These are phyloP conservation scores for Lagenaria siceraria DNA, from an alignment of 306 rosid species.

Conservation along the genomic window DNA sequence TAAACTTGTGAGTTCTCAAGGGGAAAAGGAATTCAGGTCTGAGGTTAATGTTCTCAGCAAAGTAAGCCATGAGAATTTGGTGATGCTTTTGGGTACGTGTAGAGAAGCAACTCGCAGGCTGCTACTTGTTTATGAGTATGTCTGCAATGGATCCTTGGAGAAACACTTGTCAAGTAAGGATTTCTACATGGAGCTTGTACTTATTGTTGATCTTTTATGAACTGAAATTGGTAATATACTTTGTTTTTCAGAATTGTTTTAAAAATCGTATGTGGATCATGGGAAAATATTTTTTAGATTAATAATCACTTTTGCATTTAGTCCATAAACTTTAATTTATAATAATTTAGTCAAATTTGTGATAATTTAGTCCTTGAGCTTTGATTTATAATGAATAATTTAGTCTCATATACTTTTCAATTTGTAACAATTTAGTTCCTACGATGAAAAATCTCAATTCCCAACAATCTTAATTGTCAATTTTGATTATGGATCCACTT, in stretches of 20 bases:
- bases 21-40: conserved; percentile 67
- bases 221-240: neutral
- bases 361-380: too few species aligned
- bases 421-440: too few species aligned
- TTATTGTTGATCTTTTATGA: neutral
- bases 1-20: conserved; percentile 54
- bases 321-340: too few species aligned
- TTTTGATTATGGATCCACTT: too few species aligned
- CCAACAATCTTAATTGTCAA: too few species aligned
- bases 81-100: conserved; percentile 70
- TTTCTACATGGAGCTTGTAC: neutral
- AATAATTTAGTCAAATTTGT: too few species aligned
- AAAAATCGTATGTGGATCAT: neutral
- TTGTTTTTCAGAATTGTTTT: neutral
- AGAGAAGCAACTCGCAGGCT: conserved; percentile 55
- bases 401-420: too few species aligned
- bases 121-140: conserved; percentile 79
- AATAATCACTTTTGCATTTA: neutral
- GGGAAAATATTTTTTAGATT: neutral
- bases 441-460: too few species aligned
- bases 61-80: conserved; percentile 78
- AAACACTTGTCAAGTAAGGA: conserved; percentile 50
- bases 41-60: conserved; percentile 63
- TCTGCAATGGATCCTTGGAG: conserved; percentile 81
- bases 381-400: too few species aligned